Conservation (phyloP, 768 basidiomycete genomes). For the Russula sp. region DNA sequence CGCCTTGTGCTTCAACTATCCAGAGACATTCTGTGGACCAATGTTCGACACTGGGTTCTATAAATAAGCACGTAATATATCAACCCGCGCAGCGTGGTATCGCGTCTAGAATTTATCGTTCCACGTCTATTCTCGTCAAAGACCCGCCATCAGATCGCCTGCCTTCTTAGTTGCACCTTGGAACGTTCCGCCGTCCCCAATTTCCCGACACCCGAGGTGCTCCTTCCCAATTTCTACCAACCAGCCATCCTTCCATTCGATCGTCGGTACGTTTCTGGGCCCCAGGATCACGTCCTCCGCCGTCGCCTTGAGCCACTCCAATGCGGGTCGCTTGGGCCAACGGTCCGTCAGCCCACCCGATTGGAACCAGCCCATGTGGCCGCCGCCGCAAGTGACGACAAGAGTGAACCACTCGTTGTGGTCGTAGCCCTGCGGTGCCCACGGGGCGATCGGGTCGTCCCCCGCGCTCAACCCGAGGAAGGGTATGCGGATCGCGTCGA, state of each 20-base stretch:
- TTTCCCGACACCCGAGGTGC: conserved; percentile 52
- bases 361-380: conserved; percentile 88
- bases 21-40: too few species aligned
- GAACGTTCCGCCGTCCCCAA: conserved; percentile 42
- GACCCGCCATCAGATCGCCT: conserved; percentile 10
- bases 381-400: conserved; percentile 65
- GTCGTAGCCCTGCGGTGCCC: conserved; percentile 52
- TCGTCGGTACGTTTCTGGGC: conserved; percentile 29
- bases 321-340: conserved; percentile 67
- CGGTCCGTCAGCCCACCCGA: conserved; percentile 33
- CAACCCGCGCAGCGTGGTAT: too few species aligned
- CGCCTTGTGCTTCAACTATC: too few species aligned
- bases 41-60: too few species aligned
- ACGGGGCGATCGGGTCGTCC: conserved; percentile 77
- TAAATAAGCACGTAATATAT: too few species aligned
- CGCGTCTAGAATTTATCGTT: too few species aligned
- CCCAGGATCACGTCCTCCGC: conserved; percentile 47
- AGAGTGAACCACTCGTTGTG: conserved; percentile 51
- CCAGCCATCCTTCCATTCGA: conserved; percentile 53
- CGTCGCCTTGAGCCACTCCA: conserved; percentile 66
- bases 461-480: conserved; percentile 72
- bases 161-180: background rate
- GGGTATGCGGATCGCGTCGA: conserved; percentile 60
- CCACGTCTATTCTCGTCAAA: conserved; percentile 20
- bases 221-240: conserved; percentile 48